Conservation (phyloP, 2,329 filamentous ascomycete genomes). For the Aspergillus versicolor region DNA sequence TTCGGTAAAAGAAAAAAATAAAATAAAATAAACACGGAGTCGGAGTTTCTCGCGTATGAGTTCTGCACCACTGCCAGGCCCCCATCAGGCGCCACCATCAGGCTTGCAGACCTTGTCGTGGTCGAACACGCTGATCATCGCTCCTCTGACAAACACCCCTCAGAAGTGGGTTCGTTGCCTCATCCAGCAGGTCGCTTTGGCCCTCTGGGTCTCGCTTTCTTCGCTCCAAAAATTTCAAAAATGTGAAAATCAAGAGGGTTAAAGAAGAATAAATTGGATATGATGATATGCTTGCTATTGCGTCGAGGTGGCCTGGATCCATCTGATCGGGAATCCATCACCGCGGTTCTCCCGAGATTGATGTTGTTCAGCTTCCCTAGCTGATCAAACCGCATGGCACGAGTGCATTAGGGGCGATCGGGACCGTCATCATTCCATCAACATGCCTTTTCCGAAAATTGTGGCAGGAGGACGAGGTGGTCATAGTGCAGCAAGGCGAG, state of each 20-base stretch:
- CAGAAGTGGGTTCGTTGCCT: background rate
- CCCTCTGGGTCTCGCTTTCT: background rate
- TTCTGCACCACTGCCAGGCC: background rate
- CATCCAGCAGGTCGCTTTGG: background rate
- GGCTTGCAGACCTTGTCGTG: background rate
- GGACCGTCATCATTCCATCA: background rate
- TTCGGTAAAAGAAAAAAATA: background rate
- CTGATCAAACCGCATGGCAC: background rate
- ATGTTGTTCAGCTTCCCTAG: background rate
- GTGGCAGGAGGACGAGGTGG: background rate
- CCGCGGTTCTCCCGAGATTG: background rate
- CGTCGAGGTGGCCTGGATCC: background rate
- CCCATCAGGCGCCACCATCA: background rate
- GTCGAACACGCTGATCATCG: background rate
- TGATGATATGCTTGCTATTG: background rate
- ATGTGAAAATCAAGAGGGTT: background rate
- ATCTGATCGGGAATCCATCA: background rate
- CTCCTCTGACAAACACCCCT: background rate
- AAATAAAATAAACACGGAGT: slow-evolving; percentile 1
- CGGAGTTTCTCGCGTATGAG: slow-evolving; percentile 3
- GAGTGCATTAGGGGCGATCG: background rate
- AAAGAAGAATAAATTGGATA: background rate
- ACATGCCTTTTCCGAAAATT: background rate
- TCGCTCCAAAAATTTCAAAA: background rate
- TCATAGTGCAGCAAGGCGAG: background rate